Base-by-base conservation (phyloP, 176 grass and related monocot genomes). In the Phoenix roebelenii region DNA sequence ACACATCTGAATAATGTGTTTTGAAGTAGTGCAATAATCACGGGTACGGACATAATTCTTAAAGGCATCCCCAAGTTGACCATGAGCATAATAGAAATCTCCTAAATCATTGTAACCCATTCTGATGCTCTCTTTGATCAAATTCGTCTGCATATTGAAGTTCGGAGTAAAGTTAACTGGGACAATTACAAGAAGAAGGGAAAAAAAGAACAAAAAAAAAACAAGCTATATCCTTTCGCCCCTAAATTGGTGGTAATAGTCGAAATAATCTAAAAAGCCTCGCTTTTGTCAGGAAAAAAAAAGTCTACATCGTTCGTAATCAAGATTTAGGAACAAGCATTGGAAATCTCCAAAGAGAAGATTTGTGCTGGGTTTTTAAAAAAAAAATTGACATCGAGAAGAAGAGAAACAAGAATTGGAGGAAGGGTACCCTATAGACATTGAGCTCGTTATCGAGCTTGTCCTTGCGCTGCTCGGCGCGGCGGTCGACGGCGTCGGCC, bases 1-100 rank as follows among this genome's bases (percentile, higher is more conserved):
- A 77, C 94, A 98, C 94, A 98, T 98, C 70, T 98, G 94, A 70
- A 83, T 84, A 78, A 98, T 85, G 72, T 98, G 94, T 57, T 98
- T 98, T 23, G 94, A 93, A 51, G 85, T 98, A 32, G 94, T 98
- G 69, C 94, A 98, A 70, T 98, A 98, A 57, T 98, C 94, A 35
- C 94, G 84, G 20, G 94, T 98, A 51, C 94, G 66, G 63, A 98
- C 79, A 74, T 93, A 98, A 72, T 72, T 92, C 61, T 98, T 98
- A 72, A 98, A 98, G 23, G 94, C 84, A 30, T 98, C 94, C 3
- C 86, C 76, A 58, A 98, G 88, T 39, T 80, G 74, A 9, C 94
- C 94, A 59, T 85, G 94, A 62, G 74, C 70, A 54, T 92, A 98
- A 67, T 76, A 93, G 79, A 98, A 98, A 61, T 98, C 88, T 30